Evolutionary conservation across 2,329 filamentous ascomycete species (phyloP).

Genomic region (Raffaelea arxii): DNA sequence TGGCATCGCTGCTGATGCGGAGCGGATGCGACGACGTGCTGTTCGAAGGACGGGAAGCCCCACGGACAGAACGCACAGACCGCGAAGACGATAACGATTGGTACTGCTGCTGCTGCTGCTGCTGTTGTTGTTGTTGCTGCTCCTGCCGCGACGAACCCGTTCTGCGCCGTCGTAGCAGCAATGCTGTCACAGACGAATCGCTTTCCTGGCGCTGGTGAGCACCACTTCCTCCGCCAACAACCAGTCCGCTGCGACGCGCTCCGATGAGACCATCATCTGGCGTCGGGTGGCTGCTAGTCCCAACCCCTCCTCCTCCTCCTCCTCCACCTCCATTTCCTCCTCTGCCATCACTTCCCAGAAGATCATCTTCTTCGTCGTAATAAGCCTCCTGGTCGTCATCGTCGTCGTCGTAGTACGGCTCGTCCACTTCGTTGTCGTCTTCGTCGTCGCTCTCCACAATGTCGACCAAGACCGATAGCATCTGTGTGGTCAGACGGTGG

Average conservation of each 20-base stretch:
- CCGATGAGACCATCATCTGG: slow-evolving; percentile 4
- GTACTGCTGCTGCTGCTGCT: too few relatives aligned
- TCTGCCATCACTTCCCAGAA: background rate
- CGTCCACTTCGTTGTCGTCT: slow-evolving; percentile 32
- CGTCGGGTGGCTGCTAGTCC: background rate
- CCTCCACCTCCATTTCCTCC: background rate
- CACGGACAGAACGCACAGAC: too few relatives aligned
- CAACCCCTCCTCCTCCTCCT: too few relatives aligned
- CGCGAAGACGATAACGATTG: too few relatives aligned
- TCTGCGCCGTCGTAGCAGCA: slow-evolving; percentile 6
- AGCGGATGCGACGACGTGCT: slow-evolving; percentile 28
- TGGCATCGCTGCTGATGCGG: slow-evolving; percentile 51
- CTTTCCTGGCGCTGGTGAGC: slow-evolving; percentile 1
- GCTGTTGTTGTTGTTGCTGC: too few relatives aligned
- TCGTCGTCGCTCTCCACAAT: slow-evolving; percentile 43
- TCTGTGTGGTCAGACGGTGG: slow-evolving; percentile 60
- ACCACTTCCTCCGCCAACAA: slow-evolving; percentile 4
- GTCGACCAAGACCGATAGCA: slow-evolving; percentile 53
- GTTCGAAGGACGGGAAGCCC: background rate
- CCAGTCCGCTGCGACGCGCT: slow-evolving; percentile 7
- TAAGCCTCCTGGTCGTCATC: slow-evolving; percentile 7
- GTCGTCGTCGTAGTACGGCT: slow-evolving; percentile 16
- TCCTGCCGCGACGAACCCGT: background rate
- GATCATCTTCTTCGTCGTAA: slow-evolving; percentile 1
- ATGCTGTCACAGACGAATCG: slow-evolving; percentile 1